phyloP scores from a whole-genome alignment of 192 early-diverging fungal species.

The Linnemannia schmuckeri region DNA sequence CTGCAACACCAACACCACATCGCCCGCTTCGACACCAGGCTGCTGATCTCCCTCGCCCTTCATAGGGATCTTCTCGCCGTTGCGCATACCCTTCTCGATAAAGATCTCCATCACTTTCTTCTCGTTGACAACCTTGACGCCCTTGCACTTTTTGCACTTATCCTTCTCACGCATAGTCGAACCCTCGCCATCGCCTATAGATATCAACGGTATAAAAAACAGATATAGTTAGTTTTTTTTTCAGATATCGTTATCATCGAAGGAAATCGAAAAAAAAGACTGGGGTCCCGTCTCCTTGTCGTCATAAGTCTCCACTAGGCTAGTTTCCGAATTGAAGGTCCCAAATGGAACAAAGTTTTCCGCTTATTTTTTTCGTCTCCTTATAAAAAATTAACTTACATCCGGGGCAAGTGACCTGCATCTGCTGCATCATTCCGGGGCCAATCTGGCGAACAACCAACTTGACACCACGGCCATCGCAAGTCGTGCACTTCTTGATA shows the following conservation, averaged over 20 bases:
- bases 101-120: conserved; percentile 93
- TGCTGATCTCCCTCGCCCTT: conserved; percentile 95
- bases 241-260: background rate
- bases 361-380: background rate
- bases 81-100: conserved; percentile 94
- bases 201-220: background rate
- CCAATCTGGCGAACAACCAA: conserved; percentile 87
- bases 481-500: conserved; percentile 77
- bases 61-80: conserved; percentile 92
- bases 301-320: background rate
- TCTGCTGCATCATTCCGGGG: conserved; percentile 92
- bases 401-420: conserved; percentile 83
- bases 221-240: background rate
- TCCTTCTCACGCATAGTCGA: conserved; percentile 89
- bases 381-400: conserved; percentile 62
- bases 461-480: conserved; percentile 86
- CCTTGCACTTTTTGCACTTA: conserved; percentile 95
- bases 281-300: background rate
- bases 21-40: conserved; percentile 91
- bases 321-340: background rate
- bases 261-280: background rate
- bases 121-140: conserved; percentile 84
- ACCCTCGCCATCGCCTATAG: conserved; percentile 76
- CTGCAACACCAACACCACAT: conserved; percentile 92
- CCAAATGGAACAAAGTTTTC: conserved; percentile 2